Evolutionary conservation across 768 basidiomycete species (phyloP), one percentile per base, ranked within the genome.

Genomic region (Trametes coccinea): DNA sequence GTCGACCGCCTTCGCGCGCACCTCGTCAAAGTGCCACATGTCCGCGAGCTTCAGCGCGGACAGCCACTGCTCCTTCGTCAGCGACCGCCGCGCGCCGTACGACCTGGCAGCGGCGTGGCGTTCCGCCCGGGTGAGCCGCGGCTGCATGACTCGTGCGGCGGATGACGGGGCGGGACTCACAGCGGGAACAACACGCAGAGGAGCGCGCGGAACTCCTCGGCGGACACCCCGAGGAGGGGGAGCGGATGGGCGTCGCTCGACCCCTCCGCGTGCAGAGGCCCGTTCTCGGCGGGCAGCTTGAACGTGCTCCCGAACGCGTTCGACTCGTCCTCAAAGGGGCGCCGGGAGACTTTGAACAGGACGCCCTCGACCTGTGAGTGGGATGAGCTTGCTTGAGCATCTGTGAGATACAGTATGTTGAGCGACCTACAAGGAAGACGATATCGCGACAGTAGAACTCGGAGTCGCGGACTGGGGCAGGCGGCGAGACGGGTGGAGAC

Each of bases 161-260:
- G 22, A 22, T 22, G 22, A 22, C 22, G 22, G 22, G 22, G 22
- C 22, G 22, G 22, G 22, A 22, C 22, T 74, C 67, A 90, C 89
- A 88, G 68, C 6, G 89, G 87, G 67, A 92, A 91, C n/a, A 91
- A 72, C 1, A 84, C 84, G 86, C 86, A 89, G 34, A 92, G 79
- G 66, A 92, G 88, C 69, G 87, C 81, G 51, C 82, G 80, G 69
- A 92, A 92, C 71, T 91, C 87, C 3, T 79, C 73, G 8, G 81
- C 78, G 0, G 82, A 83, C 62, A 91, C 87, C 0, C 89, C 89
- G 2, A 73, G 72, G 34, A 92, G 78, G 33, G 83, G 63, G 39
- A 92, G 82, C 1, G 90, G 89, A 59, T 83, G 81, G 29, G 81
- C 80, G 67, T 92, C 90, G 8, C 82, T 84, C 14, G 68, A 71